A percentile compares a stretch with the other conserved stretches of the same genome.
These are phyloP conservation scores for Pachysolen tannophilus DNA, from an alignment of 805 yeast genomes.

Conservation along the genomic window DNA sequence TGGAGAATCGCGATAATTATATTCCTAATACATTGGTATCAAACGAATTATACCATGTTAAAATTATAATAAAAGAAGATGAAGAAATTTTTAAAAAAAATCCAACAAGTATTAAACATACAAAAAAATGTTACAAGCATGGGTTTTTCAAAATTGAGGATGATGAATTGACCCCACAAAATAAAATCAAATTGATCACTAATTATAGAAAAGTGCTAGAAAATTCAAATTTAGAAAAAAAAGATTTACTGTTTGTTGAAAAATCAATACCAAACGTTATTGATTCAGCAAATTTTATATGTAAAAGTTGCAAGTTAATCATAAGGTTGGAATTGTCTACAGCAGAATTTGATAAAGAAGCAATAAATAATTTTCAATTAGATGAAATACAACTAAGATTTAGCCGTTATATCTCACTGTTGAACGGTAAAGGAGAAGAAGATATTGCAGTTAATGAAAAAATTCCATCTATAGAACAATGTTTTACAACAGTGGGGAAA, in stretches of 20 bases:
- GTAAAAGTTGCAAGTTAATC: not conserved
- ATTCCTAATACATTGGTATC: constrained; percentile 3
- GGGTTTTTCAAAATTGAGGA: constrained; percentile 9
- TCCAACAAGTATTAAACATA: not conserved
- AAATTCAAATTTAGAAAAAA: not conserved
- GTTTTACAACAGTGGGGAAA: constrained; percentile 53
- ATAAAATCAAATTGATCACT: constrained; percentile 7
- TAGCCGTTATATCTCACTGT: too few species aligned
- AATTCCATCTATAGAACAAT: constrained; percentile 48
- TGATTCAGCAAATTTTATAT: constrained; percentile 8
- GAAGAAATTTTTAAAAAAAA: not conserved
- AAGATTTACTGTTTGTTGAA: constrained; percentile 13
- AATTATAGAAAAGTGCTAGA: constrained; percentile 5
- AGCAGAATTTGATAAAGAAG: constrained; percentile 17
- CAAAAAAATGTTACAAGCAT: constrained; percentile 6
- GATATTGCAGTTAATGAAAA: too few species aligned
- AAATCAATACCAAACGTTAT: constrained; percentile 4
- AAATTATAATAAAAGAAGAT: constrained; percentile 5
- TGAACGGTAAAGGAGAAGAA: constrained; percentile 20
- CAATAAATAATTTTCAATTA: constrained; percentile 24
- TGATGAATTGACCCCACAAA: constrained; percentile 6
- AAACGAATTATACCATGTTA: constrained; percentile 5
- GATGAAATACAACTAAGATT: constrained; percentile 47
- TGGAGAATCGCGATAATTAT: too few species aligned
- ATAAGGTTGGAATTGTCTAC: constrained; percentile 5